These are phyloP conservation scores for Monosporascus sp. DNA, from an alignment of 2,329 filamentous ascomycete genomes.

Conservation along the genomic window DNA sequence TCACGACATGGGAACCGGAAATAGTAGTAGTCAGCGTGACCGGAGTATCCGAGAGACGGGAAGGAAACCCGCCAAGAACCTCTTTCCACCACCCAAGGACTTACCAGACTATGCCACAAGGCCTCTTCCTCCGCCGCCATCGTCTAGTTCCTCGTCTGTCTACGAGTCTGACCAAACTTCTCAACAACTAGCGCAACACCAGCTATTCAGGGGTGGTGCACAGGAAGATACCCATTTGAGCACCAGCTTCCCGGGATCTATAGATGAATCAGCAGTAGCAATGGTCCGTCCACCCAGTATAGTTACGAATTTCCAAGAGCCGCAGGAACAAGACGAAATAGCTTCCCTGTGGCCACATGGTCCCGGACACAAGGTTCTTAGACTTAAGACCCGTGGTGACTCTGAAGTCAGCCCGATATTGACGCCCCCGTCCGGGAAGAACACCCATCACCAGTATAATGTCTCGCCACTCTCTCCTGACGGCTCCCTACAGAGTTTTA, in stretches of 20 bases:
- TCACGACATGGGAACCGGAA: background rate
- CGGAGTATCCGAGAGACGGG: background rate
- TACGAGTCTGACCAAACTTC: slow-evolving; percentile 7
- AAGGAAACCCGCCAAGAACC: background rate
- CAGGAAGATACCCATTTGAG: background rate
- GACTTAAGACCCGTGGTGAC: slow-evolving; percentile 8
- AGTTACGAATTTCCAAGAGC: background rate
- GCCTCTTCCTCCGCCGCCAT: slow-evolving; percentile 13
- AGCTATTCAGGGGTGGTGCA: background rate
- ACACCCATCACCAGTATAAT: slow-evolving; percentile 8
- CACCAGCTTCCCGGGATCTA: slow-evolving; percentile 2
- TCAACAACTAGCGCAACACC: slow-evolving; percentile 1
- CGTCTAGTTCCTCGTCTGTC: slow-evolving; percentile 11
- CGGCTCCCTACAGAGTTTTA: slow-evolving; percentile 7
- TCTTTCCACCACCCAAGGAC: slow-evolving; percentile 9
- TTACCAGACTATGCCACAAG: slow-evolving; percentile 12
- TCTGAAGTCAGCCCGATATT: slow-evolving; percentile 18
- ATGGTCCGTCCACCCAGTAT: slow-evolving; percentile 10
- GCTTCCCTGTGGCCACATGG: slow-evolving; percentile 14
- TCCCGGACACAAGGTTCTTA: slow-evolving; percentile 12
- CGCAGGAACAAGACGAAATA: slow-evolving; percentile 8
- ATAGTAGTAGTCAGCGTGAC: background rate
- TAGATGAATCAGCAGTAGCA: slow-evolving; percentile 9
- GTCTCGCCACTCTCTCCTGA: slow-evolving; percentile 19
- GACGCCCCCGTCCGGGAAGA: slow-evolving; percentile 8